Evolutionary conservation across 108 stramenopile genomes (phyloP).

Genomic region (Nitzschia inconspicua): DNA sequence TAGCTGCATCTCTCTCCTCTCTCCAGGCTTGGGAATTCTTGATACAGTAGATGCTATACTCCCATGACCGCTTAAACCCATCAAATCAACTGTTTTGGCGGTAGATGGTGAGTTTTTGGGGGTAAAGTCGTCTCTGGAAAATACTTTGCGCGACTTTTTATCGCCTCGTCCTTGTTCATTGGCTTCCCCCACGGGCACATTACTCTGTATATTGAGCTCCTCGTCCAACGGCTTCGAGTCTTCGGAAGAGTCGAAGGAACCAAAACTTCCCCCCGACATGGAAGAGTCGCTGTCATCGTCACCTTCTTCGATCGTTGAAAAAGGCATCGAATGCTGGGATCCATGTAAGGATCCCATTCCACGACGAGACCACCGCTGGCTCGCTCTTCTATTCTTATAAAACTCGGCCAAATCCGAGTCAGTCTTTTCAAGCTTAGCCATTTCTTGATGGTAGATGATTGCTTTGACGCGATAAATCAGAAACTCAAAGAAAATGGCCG

Average conservation of each 20-base stretch:
- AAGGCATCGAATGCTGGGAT: not conserved
- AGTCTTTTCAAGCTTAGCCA: slow-evolving; percentile 6
- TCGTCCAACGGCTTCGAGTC: not conserved
- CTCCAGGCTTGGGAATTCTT: not conserved
- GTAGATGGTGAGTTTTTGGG: not conserved
- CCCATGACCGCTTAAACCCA: not conserved
- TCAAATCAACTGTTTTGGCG: not conserved
- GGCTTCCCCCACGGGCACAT: not conserved
- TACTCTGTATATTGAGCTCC: not conserved
- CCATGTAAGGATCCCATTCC: not conserved
- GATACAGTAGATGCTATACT: not conserved
- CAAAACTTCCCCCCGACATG: not conserved
- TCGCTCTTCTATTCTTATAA: not conserved
- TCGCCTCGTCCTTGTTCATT: not conserved
- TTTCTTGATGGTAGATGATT: slow-evolving; percentile 8
- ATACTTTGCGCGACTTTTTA: not conserved
- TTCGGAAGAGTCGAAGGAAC: not conserved
- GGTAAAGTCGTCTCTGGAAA: not conserved
- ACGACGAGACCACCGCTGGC: too few species aligned
- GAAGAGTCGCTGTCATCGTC: not conserved
- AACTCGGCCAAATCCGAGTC: slow-evolving; percentile 1
- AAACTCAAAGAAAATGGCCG: slow-evolving; percentile 28
- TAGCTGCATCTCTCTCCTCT: not conserved
- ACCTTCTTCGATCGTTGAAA: slow-evolving; percentile 13
- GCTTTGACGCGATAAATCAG: slow-evolving; percentile 19